Evolutionary conservation across 441 rosid species (phyloP).

Genomic region (Flueggea neowawraea): DNA sequence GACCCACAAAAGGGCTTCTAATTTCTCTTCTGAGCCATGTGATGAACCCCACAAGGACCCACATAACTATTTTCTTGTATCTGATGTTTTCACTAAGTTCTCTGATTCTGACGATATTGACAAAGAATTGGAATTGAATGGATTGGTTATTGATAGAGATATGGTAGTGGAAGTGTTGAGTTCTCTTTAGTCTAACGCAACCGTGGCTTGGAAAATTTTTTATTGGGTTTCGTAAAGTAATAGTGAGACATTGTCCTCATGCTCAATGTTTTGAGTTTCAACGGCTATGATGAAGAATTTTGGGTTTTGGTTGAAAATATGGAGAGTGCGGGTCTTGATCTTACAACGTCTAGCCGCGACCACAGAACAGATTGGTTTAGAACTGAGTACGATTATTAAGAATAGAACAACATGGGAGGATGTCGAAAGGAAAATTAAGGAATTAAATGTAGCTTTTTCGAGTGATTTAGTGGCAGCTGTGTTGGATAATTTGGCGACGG

Average conservation of each 20-base stretch:
- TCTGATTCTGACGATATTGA: conserved; percentile 42
- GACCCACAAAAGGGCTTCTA: too few species aligned
- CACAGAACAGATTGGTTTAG: conserved; percentile 34
- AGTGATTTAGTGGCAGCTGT: conserved; percentile 60
- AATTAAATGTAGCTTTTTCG: conserved; percentile 41
- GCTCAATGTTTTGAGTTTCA: conserved; percentile 56
- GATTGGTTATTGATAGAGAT: conserved; percentile 44
- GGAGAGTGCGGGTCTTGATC: conserved; percentile 74
- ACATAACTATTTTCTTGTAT: conserved; percentile 29
- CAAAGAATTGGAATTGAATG: too few species aligned
- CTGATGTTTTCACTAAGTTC: conserved; percentile 50
- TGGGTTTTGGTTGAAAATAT: conserved; percentile 68
- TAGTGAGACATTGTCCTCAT: conserved; percentile 53
- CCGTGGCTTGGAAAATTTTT: conserved; percentile 62
- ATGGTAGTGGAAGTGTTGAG: conserved; percentile 54
- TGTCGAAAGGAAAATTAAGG: conserved; percentile 47
- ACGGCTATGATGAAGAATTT: too few species aligned
- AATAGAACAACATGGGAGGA: conserved; percentile 61
- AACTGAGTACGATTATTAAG: conserved; percentile 58
- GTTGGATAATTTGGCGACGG: too few species aligned
- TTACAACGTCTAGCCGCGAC: conserved; percentile 58
- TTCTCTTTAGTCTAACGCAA: conserved; percentile 47
- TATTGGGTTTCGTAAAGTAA: conserved; percentile 49
- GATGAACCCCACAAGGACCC: too few species aligned
- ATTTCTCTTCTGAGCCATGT: too few species aligned